Evolutionary conservation across 108 stramenopile species (phyloP), one percentile per base, ranked within the genome.

Genomic region (Fistulifera solaris): DNA sequence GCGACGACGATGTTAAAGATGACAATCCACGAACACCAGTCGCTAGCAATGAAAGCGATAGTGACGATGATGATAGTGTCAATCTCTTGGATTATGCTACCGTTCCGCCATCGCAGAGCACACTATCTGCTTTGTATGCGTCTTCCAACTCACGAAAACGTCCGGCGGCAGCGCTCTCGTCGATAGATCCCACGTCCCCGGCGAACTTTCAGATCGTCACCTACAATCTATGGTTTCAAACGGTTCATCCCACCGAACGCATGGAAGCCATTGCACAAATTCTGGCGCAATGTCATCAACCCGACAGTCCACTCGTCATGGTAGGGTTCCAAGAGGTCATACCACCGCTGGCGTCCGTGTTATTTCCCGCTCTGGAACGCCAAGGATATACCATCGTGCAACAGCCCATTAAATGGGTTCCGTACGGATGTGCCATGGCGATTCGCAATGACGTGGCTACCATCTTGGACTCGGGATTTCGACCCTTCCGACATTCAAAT

Each of bases 321-420:
- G 31, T 83, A 16, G 81, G 81, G 11, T 65, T 83, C 11, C 81
- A 83, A 65, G 81, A 83, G 59, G 53, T 83, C 19, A 40, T 63
- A 1, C 39, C 52, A 5, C 23, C 25, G 15, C 52, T 83, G 27
- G 54, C 50, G 0, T 15, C 25, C 13, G 49, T 54, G 1, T 40
- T 83, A 39, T 45, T 41, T 38, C 77, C 81, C 8, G 46, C 61
- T 12, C 45, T 82, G 10, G 31, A 69, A 47, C 27, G 28, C 1
- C 49, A 62, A 18, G 68, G 70, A 11, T 83, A 73, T 38, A 48
- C 71, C 12, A 62, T 72, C 50, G 48, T 48, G 0, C 81, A 78
- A 59, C 58, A 59, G 10, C 25, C 59, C 25, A 48, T 35, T 10
- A 16, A 28, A 0, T 24, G 42, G 12, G 35, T 24, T 14, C 19